Conservation (phyloP, 2,329 filamentous ascomycete species). For the Pyrenochaeta sp. region DNA sequence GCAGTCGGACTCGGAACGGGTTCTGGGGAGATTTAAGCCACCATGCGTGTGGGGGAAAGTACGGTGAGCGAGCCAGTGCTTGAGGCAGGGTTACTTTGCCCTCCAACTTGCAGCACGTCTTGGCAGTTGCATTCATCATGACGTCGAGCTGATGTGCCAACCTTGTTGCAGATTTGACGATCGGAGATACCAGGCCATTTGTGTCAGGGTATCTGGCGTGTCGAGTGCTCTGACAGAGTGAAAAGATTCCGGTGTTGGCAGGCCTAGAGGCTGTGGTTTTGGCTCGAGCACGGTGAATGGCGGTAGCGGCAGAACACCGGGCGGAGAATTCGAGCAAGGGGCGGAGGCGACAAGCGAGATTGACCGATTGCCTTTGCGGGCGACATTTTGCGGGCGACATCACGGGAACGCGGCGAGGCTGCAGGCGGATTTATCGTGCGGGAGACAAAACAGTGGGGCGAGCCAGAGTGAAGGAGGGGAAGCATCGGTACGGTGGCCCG, state of each 20-base stretch:
- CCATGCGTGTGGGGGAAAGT: conserved; percentile 14
- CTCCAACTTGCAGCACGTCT: conserved; percentile 15
- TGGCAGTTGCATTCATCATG: conserved; percentile 20
- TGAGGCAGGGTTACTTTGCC: conserved; percentile 19
- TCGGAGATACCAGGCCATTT: no score
- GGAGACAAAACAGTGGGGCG: conserved; percentile 17
- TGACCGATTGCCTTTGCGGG: no score
- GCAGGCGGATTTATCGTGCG: conserved; percentile 19
- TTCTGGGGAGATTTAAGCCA: conserved; percentile 7
- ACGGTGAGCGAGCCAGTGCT: conserved; percentile 21
- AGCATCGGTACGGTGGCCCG: conserved; percentile 27
- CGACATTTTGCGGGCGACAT: no score
- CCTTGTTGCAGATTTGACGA: conserved; percentile 7
- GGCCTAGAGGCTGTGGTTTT: no score
- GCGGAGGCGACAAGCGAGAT: conserved; percentile 20
- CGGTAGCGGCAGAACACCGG: conserved; percentile 7
- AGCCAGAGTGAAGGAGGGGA: conserved; percentile 20
- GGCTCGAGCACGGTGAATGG: conserved; percentile 6
- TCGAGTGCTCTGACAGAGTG: conserved; percentile 10
- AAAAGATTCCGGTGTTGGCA: no score
- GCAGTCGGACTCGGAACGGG: no score
- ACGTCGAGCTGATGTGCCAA: conserved; percentile 17
- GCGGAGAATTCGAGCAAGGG: conserved; percentile 7
- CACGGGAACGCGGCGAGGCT: conserved; percentile 15
- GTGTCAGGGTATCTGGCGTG: no score